Percentiles rank a stretch among this genome's conserved stretches.
Evolutionary conservation across 345 rosid species (phyloP).

Genomic region (Cardiospermum halicacabum): DNA sequence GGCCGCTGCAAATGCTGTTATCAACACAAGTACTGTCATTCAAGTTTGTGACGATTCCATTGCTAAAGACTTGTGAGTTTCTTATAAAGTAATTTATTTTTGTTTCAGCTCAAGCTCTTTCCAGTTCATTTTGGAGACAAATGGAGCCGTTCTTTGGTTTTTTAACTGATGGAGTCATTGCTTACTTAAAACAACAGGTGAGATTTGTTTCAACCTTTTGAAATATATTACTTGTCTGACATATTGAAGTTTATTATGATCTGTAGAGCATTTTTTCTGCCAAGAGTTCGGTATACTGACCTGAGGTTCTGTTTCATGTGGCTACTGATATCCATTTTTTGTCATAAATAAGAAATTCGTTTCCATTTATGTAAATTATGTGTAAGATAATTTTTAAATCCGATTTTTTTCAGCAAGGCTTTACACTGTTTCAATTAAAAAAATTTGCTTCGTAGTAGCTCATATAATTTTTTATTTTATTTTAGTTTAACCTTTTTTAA

Average conservation of each 20-base stretch:
- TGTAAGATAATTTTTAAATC: neutral
- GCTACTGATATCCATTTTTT: neutral
- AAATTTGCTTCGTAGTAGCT: neutral
- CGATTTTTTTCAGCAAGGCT: neutral
- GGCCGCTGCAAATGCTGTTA: constrained; percentile 74
- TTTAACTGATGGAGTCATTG: constrained; percentile 60
- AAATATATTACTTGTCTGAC: constrained; percentile 9
- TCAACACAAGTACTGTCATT: constrained; percentile 50
- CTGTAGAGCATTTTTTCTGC: neutral
- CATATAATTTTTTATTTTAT: neutral
- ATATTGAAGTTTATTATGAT: neutral
- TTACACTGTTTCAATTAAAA: neutral
- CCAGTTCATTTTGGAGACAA: constrained; percentile 70
- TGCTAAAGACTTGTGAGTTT: constrained; percentile 5
- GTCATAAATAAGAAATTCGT: neutral
- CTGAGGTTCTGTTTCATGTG: neutral
- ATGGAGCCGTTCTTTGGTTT: constrained; percentile 75
- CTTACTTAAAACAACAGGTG: constrained; percentile 73
- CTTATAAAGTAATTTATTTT: constrained; percentile 30
- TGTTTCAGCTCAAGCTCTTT: constrained; percentile 51
- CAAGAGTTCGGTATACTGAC: neutral
- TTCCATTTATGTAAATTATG: neutral
- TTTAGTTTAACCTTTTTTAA: too few species aligned
- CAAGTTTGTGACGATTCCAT: constrained; percentile 15
- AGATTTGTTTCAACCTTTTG: constrained; percentile 8